phyloP scores from a whole-genome alignment of 768 basidiomycete genomes.

The Suillus decipiens region DNA sequence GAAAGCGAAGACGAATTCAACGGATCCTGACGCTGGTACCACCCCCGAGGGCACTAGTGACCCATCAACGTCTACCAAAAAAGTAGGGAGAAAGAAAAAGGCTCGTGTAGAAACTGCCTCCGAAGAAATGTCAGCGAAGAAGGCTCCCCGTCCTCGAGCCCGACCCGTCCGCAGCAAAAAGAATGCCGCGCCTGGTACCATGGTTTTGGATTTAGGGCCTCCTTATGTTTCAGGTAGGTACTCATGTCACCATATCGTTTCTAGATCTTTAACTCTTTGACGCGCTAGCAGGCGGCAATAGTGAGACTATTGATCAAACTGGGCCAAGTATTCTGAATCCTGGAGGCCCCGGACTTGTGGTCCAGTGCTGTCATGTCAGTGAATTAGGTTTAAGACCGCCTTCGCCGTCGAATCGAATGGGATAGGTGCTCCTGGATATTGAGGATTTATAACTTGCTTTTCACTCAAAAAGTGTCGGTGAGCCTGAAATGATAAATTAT shows the following conservation, averaged over 20 bases:
- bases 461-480: not conserved
- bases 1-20: not conserved
- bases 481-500: not conserved
- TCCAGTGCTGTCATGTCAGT: not conserved
- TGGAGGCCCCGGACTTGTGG: not conserved
- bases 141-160: slow-evolving; percentile 1
- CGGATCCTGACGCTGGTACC: not conserved
- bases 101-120: not conserved
- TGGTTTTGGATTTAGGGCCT: slow-evolving; percentile 2
- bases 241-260: too few species aligned
- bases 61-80: not conserved
- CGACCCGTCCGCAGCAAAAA: not conserved
- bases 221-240: not conserved
- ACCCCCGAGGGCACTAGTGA: not conserved
- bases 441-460: not conserved
- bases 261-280: not conserved
- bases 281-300: not conserved
- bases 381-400: not conserved
- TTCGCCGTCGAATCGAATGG: not conserved
- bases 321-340: not conserved
- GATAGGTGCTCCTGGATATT: not conserved
- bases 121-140: not conserved
- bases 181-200: not conserved
- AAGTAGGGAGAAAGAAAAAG: not conserved
- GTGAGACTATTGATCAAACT: not conserved